These are phyloP conservation scores for Pinus albicaulis DNA, from an alignment of 75 land plant genomes.

Conservation along the genomic window DNA sequence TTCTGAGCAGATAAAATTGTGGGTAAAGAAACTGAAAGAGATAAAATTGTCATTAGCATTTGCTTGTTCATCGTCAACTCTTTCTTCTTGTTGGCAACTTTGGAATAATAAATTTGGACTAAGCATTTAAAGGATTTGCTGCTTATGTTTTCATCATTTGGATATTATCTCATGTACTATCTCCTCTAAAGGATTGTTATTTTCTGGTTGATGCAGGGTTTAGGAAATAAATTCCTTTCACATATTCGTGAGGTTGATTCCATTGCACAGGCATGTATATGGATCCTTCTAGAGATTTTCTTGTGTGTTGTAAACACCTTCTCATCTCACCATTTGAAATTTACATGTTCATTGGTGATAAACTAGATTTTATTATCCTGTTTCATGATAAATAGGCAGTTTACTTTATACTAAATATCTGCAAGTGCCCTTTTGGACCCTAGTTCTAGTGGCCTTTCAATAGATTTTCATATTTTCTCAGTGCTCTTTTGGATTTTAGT, in stretches of 20 bases:
- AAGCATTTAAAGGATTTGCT: background rate
- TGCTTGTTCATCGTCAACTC: background rate
- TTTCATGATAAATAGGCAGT: background rate
- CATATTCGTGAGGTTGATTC: slow-evolving; percentile 99
- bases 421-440: too few species aligned
- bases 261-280: slow-evolving; percentile 76
- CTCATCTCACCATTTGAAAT: background rate
- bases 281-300: background rate
- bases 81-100: background rate
- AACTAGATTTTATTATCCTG: background rate
- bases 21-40: too few species aligned
- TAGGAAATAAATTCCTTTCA: slow-evolving; percentile 96
- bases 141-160: background rate
- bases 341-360: background rate
- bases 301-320: background rate
- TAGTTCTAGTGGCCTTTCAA: too few species aligned
- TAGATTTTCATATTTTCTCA: background rate
- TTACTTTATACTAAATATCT: background rate
- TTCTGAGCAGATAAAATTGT: too few species aligned
- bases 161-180: background rate
- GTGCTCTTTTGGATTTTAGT: background rate
- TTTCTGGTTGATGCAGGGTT: slow-evolving; percentile 56
- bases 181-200: background rate
- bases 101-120: background rate
- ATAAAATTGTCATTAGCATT: too few species aligned